Conservation (phyloP, 1,139 yeast genomes). For the Lodderomyces parapsilosis region DNA sequence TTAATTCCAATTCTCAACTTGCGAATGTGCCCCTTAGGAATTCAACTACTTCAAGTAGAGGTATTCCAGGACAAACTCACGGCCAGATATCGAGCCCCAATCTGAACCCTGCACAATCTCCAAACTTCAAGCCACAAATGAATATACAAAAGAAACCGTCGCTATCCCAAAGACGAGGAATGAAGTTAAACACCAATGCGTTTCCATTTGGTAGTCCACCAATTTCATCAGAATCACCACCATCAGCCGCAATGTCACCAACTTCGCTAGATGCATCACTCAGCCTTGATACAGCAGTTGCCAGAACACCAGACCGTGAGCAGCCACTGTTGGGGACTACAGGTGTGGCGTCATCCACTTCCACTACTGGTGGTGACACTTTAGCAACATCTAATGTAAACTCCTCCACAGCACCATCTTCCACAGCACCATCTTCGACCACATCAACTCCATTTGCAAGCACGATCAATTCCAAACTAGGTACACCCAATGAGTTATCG, state of each 20-base stretch:
- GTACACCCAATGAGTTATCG: slow-evolving; percentile 33
- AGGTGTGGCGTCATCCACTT: no score
- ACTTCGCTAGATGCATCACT: slow-evolving; percentile 2
- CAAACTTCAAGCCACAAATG: slow-evolving; percentile 17
- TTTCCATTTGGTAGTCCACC: slow-evolving; percentile 16
- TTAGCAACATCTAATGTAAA: no score
- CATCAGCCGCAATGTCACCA: slow-evolving; percentile 1
- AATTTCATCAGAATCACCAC: slow-evolving; percentile 4
- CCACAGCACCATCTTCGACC: slow-evolving; percentile 3
- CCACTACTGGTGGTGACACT: background rate
- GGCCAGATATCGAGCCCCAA: background rate
- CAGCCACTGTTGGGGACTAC: background rate
- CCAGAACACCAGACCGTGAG: slow-evolving; percentile 1
- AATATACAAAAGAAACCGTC: slow-evolving; percentile 38
- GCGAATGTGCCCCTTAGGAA: background rate
- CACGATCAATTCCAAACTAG: slow-evolving; percentile 13
- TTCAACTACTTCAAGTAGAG: background rate
- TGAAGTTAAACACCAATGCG: slow-evolving; percentile 46
- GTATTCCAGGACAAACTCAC: background rate
- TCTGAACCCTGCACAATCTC: background rate
- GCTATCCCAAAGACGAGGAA: slow-evolving; percentile 59
- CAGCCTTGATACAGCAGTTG: slow-evolving; percentile 2
- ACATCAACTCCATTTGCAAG: slow-evolving; percentile 6
- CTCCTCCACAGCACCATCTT: background rate
- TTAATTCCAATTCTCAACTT: background rate